Conservation (phyloP, 768 basidiomycete genomes). For the Pisolithus sp. region DNA sequence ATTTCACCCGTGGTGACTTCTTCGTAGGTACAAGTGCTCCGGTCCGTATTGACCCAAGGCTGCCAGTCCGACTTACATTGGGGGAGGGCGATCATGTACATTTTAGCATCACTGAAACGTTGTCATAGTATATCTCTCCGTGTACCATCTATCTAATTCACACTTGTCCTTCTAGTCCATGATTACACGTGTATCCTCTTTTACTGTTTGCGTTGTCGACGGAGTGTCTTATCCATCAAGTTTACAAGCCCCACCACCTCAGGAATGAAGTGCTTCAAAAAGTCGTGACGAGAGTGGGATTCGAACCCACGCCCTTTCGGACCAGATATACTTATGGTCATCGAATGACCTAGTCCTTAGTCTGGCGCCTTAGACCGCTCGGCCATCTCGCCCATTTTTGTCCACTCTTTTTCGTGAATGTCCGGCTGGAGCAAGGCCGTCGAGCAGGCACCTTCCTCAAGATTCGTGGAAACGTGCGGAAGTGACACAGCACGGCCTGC, state of each 20-base stretch:
- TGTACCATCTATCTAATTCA: conserved; percentile 17
- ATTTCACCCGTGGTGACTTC: conserved; percentile 76
- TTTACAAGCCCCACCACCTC: too few relatives aligned
- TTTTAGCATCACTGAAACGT: conserved; percentile 46
- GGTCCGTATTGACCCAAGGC: conserved; percentile 74
- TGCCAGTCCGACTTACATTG: conserved; percentile 72
- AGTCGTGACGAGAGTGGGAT: conserved; percentile 20
- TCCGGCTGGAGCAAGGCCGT: too few relatives aligned
- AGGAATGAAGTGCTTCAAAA: background rate
- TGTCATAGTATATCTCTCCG: conserved; percentile 28
- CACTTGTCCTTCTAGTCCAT: conserved; percentile 9
- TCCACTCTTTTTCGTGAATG: too few relatives aligned
- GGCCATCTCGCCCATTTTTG: conserved; percentile 56
- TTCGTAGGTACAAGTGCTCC: conserved; percentile 77
- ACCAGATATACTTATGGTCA: conserved; percentile 9
- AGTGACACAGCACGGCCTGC: too few relatives aligned
- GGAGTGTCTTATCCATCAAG: conserved; percentile 4
- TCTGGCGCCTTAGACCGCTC: conserved; percentile 90
- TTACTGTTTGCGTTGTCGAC: background rate
- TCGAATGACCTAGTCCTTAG: conserved; percentile 43
- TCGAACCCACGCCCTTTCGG: conserved; percentile 20
- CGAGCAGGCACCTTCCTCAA: too few relatives aligned
- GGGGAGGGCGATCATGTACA: conserved; percentile 82
- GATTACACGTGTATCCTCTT: conserved; percentile 15
- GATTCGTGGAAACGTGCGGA: too few relatives aligned